Percentiles rank a stretch among this genome's conserved stretches.
Conservation (phyloP, 192 early-diverging fungal species). For the Umbelopsis ramanniana region DNA sequence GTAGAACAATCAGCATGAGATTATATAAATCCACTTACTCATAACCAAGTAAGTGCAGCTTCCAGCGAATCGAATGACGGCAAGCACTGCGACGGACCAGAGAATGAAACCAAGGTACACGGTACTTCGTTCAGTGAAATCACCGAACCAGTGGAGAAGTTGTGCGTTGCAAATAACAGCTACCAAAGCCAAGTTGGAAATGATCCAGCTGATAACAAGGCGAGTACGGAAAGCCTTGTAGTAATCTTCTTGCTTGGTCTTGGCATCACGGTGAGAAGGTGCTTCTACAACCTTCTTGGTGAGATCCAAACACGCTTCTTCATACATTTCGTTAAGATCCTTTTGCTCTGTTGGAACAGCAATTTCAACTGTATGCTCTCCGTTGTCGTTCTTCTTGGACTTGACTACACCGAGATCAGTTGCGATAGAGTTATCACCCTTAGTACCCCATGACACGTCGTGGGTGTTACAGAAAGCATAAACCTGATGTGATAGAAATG, state of each 20-base stretch:
- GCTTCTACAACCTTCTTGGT: slow-evolving; percentile 47
- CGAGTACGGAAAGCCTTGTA: slow-evolving; percentile 82
- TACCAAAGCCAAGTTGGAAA: slow-evolving; percentile 76
- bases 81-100: slow-evolving; percentile 74
- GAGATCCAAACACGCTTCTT: slow-evolving; percentile 69
- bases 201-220: slow-evolving; percentile 77
- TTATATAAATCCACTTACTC: slow-evolving; percentile 4
- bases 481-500: neutral
- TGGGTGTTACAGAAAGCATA: slow-evolving; percentile 61
- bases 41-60: slow-evolving; percentile 67
- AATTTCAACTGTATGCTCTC: slow-evolving; percentile 73
- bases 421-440: slow-evolving; percentile 77
- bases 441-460: slow-evolving; percentile 85
- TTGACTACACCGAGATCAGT: slow-evolving; percentile 83
- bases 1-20: no score
- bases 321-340: slow-evolving; percentile 84
- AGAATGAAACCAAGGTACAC: slow-evolving; percentile 71
- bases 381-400: slow-evolving; percentile 68
- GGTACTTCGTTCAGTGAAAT: slow-evolving; percentile 43
- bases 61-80: slow-evolving; percentile 72
- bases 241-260: slow-evolving; percentile 81
- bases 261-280: slow-evolving; percentile 61
- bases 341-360: slow-evolving; percentile 76
- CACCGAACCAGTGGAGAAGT: slow-evolving; percentile 35
- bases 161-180: slow-evolving; percentile 62